Evolutionary conservation across 768 basidiomycete species (phyloP), one percentile per base, ranked within the genome.

Genomic region (Chiua virens): DNA sequence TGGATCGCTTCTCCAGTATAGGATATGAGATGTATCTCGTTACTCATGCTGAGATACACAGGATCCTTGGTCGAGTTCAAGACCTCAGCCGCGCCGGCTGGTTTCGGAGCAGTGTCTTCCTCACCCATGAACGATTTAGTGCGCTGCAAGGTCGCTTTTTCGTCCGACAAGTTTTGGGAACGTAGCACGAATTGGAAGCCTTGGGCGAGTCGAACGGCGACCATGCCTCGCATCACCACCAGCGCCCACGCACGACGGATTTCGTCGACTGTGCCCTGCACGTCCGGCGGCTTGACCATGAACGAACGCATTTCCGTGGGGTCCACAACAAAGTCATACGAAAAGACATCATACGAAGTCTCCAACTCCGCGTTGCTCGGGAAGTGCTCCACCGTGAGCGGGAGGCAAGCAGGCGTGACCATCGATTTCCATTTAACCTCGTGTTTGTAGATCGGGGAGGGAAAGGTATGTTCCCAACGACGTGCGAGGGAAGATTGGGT

Each of bases 341-440:
- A 86, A 58, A 87, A 87, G 15, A 93, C 80, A 57, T 90, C 85
- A 64, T 87, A 94, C 13, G 83, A 79, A 4, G 80, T 78, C 53
- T 91, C 85, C 8, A 93, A 75, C 64, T 95, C 89, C 21, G 83
- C 73, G 18, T 75, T 75, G 10, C 83, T 79, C 0, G 96, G 95
- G 57, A 96, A 86, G 62, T 92, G 83, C 62, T 96, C 94, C 13
- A 89, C 87, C 0, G 94, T 94, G 45, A 98, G 77, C 7, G 96
- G 96, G 2, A 98, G 78, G 60, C 91, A 95, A 11, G 84, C 81
- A 0, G 95, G 94, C 1, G 89, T 87, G 45, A 86, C 79, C 64
- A 94, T 84, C 10, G 86, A 86, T 56, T 81, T 83, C 96, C 96
- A 98, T 66, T 98, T 97, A 68, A 94, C 79, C 40, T 95, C 86